These are phyloP conservation scores for Fusarium abutilonis DNA, from an alignment of 2,329 filamentous ascomycete species.

Conservation along the genomic window DNA sequence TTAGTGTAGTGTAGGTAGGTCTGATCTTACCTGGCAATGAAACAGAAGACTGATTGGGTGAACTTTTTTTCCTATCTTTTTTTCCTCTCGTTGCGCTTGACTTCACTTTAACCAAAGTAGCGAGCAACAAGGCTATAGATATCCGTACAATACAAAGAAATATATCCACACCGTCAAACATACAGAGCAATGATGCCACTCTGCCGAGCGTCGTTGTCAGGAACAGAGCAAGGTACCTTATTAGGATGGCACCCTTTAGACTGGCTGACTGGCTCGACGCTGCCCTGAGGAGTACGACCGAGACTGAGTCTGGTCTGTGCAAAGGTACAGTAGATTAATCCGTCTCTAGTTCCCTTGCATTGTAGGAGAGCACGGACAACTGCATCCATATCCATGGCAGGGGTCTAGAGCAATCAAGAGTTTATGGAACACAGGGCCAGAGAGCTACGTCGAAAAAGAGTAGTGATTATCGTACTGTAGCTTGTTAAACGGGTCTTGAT, in stretches of 20 bases:
- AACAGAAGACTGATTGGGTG: background rate
- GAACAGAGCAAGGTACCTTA: slow-evolving; percentile 6
- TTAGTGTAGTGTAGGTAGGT: background rate
- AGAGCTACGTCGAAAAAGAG: slow-evolving; percentile 21
- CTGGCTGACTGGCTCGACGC: slow-evolving; percentile 2
- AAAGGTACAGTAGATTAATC: slow-evolving; percentile 18
- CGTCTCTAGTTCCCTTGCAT: slow-evolving; percentile 34
- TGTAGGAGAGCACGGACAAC: slow-evolving; percentile 34
- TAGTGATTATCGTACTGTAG: slow-evolving; percentile 24
- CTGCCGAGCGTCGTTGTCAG: slow-evolving; percentile 19
- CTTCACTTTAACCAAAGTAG: too few relatives aligned
- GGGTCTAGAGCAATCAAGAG: slow-evolving; percentile 21
- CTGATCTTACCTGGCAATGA: background rate
- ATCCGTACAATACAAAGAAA: slow-evolving; percentile 1
- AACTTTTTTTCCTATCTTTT: slow-evolving; percentile 1
- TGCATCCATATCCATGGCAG: slow-evolving; percentile 27
- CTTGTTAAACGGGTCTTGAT: slow-evolving; percentile 6
- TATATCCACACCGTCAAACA: slow-evolving; percentile 27
- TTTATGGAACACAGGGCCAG: slow-evolving; percentile 6
- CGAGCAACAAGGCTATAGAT: too few relatives aligned
- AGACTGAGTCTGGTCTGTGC: slow-evolving; percentile 32
- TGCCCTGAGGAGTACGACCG: slow-evolving; percentile 20
- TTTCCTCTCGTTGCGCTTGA: background rate
- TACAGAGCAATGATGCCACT: slow-evolving; percentile 31
- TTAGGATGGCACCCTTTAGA: background rate